A percentile compares a stretch with the other conserved stretches of the same genome.
Evolutionary conservation across 768 basidiomycete genomes (phyloP).

Genomic region (Lactarius deliciosus): DNA sequence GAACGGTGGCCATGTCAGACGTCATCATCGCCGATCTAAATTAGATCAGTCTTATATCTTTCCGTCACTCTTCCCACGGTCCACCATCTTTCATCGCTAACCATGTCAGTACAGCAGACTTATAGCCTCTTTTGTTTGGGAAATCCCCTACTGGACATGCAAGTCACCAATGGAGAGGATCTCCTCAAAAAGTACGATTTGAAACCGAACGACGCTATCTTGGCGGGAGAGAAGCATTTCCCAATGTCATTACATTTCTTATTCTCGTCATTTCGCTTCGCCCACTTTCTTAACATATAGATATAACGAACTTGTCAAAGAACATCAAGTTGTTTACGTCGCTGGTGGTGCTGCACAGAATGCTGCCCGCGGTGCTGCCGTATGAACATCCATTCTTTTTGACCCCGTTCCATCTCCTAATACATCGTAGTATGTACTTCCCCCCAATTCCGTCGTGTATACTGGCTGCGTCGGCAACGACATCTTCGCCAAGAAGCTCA

Average conservation of each 20-base stretch:
- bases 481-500: conserved; percentile 84
- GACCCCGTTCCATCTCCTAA: conserved; percentile 4
- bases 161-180: conserved; percentile 81
- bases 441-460: conserved; percentile 86
- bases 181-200: conserved; percentile 88
- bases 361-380: conserved; percentile 93
- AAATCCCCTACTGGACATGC: conserved; percentile 96
- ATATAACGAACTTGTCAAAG: conserved; percentile 82
- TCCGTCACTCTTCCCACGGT: conserved; percentile 13
- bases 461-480: conserved; percentile 94
- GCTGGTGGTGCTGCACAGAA: conserved; percentile 98
- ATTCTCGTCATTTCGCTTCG: conserved; percentile 6
- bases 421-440: conserved; percentile 77
- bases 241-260: conserved; percentile 58
- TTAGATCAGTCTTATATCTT: conserved; percentile 12
- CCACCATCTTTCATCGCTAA: not conserved
- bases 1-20: conserved; percentile 26
- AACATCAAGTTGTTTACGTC: conserved; percentile 81
- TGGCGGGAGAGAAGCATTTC: conserved; percentile 85
- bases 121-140: conserved; percentile 87
- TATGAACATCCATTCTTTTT: conserved; percentile 42
- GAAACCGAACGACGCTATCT: conserved; percentile 93
- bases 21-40: not conserved
- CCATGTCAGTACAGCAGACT: conserved; percentile 33
- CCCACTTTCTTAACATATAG: conserved; percentile 40